phyloP scores from a whole-genome alignment of 192 early-diverging fungal species.

The Coemansia sp. region DNA sequence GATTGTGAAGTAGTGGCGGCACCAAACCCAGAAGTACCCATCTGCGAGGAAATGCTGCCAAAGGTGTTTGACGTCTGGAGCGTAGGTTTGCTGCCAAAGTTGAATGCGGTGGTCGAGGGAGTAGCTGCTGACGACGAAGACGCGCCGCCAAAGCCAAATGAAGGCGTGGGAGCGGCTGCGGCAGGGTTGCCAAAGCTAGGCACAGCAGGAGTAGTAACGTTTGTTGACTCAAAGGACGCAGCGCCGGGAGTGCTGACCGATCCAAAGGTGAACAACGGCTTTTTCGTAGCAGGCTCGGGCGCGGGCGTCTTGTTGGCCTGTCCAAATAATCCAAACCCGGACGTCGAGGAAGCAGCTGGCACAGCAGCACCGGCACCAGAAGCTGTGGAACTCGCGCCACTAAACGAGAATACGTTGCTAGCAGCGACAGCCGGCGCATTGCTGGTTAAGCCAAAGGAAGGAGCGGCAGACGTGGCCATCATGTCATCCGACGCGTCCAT shows the following conservation, averaged over 20 bases:
- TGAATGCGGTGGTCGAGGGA: constrained; percentile 13
- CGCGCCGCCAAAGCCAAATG: constrained; percentile 34
- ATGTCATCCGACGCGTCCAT: not conserved
- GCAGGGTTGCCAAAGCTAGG: constrained; percentile 23
- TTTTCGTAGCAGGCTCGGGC: constrained; percentile 13
- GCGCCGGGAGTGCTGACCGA: constrained; percentile 32
- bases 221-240: constrained; percentile 34
- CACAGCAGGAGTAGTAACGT: constrained; percentile 26
- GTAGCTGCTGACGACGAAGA: constrained; percentile 24
- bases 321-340: constrained; percentile 14
- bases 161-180: not conserved
- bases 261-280: constrained; percentile 25
- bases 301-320: not conserved
- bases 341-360: not conserved
- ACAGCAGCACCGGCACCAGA: constrained; percentile 3
- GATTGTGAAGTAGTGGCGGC: not conserved
- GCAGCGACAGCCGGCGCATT: constrained; percentile 21
- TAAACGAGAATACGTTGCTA: constrained; percentile 17
- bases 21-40: not conserved
- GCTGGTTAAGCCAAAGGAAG: constrained; percentile 18
- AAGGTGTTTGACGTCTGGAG: not conserved
- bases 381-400: not conserved
- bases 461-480: not conserved
- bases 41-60: constrained; percentile 7
- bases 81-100: constrained; percentile 18